Percentiles rank a stretch among this genome's conserved stretches.
phyloP scores from a whole-genome alignment of 768 basidiomycete species.

The Russula compacta region DNA sequence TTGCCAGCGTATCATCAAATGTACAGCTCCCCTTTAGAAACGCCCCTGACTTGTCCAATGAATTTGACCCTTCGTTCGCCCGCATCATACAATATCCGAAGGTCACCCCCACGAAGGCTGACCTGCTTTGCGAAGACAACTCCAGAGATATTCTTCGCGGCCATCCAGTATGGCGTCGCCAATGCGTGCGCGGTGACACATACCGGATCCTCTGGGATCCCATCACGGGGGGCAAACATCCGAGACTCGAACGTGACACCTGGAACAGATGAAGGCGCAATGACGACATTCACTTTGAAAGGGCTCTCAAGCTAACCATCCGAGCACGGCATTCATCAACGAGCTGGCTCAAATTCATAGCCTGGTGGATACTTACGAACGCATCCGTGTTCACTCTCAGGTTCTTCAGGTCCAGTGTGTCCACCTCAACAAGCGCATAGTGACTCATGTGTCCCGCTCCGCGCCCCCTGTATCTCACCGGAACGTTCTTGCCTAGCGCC shows the following conservation, averaged over 20 bases:
- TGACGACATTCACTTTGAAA: constrained; percentile 10
- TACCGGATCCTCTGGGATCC: constrained; percentile 27
- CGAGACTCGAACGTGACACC: constrained; percentile 24
- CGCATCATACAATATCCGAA: constrained; percentile 1
- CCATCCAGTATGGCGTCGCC: constrained; percentile 26
- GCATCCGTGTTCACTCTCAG: constrained; percentile 12
- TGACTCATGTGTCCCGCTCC: neutral
- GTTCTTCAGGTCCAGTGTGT: constrained; percentile 19
- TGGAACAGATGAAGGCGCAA: constrained; percentile 11
- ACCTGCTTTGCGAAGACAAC: constrained; percentile 10
- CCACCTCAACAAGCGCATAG: constrained; percentile 23
- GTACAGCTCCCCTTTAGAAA: constrained; percentile 4
- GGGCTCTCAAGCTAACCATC: constrained; percentile 1
- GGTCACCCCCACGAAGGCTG: constrained; percentile 11
- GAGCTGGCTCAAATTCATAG: neutral
- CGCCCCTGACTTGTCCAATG: neutral
- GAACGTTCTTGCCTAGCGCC: constrained; percentile 6
- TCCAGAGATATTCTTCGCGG: neutral
- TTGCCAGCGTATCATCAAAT: neutral
- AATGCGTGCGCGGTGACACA: constrained; percentile 26
- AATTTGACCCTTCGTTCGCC: neutral
- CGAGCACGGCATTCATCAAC: neutral
- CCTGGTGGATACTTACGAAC: constrained; percentile 19
- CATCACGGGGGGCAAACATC: constrained; percentile 24
- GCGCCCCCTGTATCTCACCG: neutral